phyloP scores from a whole-genome alignment of 495 filamentous ascomycete species.

The Xylaria scruposa region DNA sequence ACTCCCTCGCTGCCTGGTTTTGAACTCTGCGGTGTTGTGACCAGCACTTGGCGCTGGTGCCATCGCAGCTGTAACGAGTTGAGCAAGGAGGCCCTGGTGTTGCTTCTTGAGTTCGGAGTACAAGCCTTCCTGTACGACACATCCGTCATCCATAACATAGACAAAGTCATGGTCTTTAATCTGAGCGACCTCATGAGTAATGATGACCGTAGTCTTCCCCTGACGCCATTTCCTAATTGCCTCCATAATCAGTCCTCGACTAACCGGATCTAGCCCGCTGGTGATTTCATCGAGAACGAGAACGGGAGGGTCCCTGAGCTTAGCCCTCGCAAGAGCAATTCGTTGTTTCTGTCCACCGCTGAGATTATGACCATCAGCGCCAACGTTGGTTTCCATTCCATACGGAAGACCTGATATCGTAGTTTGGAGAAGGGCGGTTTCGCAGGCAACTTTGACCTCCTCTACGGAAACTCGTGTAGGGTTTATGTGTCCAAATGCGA shows the following conservation, averaged over 20 bases:
- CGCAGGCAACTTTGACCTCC: conserved; percentile 64
- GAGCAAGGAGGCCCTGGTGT: conserved; percentile 42
- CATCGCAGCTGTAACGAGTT: conserved; percentile 24
- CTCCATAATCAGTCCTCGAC: conserved; percentile 71
- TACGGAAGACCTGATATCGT: conserved; percentile 74
- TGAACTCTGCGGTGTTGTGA: not conserved
- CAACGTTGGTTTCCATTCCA: conserved; percentile 77
- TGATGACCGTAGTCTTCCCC: conserved; percentile 85
- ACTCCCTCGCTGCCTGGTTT: not conserved
- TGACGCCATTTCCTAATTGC: conserved; percentile 74
- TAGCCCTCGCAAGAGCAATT: conserved; percentile 75
- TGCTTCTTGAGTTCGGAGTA: conserved; percentile 44
- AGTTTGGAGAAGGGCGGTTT: conserved; percentile 73
- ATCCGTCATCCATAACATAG: conserved; percentile 78
- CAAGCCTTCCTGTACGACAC: conserved; percentile 71
- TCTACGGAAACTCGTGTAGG: conserved; percentile 54
- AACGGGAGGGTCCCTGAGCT: conserved; percentile 78
- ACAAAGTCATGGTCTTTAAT: conserved; percentile 78
- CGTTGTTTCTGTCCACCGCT: conserved; percentile 88
- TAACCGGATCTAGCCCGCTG: conserved; percentile 77
- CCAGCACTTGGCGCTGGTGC: not conserved
- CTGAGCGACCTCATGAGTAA: conserved; percentile 89
- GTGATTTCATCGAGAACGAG: conserved; percentile 92
- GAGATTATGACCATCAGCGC: conserved; percentile 70
- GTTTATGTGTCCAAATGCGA: conserved; percentile 72